Evolutionary conservation across 495 filamentous ascomycete genomes (phyloP).

Genomic region (Neurospora sp.): DNA sequence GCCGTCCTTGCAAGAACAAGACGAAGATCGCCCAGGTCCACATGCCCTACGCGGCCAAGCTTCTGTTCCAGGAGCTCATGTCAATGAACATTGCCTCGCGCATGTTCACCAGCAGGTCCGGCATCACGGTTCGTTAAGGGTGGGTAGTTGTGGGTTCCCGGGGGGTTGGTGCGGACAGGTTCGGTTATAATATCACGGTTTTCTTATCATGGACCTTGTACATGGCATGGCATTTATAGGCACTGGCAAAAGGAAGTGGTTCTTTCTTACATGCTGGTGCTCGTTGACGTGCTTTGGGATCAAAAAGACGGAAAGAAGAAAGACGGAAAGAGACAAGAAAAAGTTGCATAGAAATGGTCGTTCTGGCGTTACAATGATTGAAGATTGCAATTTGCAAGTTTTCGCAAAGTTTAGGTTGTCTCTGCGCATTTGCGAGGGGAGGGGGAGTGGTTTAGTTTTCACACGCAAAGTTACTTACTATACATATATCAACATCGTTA

Average conservation of each 20-base stretch:
- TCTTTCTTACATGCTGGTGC: neutral
- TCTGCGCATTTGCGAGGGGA: neutral
- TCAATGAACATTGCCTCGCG: slow-evolving; percentile 96
- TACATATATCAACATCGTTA: neutral
- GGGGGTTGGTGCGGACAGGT: neutral
- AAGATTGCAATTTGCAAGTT: neutral
- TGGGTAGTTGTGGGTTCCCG: neutral
- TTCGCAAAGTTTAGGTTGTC: neutral
- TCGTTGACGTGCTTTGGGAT: neutral
- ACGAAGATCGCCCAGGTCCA: slow-evolving; percentile 94
- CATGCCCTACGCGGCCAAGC: slow-evolving; percentile 95
- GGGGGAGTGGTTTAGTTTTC: neutral
- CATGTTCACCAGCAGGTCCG: slow-evolving; percentile 84
- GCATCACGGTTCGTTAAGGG: slow-evolving; percentile 51
- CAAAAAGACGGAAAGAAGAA: neutral
- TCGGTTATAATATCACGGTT: neutral
- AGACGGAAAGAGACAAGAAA: neutral
- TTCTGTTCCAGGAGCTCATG: slow-evolving; percentile 95
- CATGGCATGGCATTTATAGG: neutral
- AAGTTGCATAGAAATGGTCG: slow-evolving; percentile 16
- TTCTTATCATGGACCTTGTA: neutral
- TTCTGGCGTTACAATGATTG: slow-evolving; percentile 9
- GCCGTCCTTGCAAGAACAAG: slow-evolving; percentile 96
- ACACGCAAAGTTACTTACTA: neutral
- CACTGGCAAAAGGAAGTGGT: neutral